These are phyloP conservation scores for Neonectria neomacrospora DNA, from an alignment of 2,329 filamentous ascomycete species.

Conservation along the genomic window DNA sequence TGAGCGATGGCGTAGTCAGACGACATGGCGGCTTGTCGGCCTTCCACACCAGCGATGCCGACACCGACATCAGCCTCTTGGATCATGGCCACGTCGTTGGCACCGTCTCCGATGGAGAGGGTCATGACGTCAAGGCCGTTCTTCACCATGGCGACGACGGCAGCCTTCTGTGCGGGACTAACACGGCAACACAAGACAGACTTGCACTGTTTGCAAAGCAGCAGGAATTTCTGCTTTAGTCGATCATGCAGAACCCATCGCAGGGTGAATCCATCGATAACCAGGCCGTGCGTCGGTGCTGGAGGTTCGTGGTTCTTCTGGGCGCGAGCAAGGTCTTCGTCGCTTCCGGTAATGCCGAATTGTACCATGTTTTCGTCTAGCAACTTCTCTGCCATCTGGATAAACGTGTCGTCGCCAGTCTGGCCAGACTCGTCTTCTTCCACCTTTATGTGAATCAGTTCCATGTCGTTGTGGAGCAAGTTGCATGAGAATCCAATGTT, in stretches of 20 bases:
- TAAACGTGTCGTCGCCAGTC: conserved; percentile 58
- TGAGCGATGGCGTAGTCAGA: conserved; percentile 96
- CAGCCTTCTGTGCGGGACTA: conserved; percentile 94
- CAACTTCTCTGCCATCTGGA: conserved; percentile 72
- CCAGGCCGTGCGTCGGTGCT: conserved; percentile 86
- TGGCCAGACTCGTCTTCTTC: conserved; percentile 74
- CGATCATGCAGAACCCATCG: conserved; percentile 85
- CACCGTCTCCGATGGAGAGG: conserved; percentile 90
- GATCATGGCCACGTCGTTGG: conserved; percentile 98
- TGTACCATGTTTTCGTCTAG: conserved; percentile 77
- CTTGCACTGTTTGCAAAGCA: conserved; percentile 96
- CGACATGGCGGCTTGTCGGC: conserved; percentile 93
- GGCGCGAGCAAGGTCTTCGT: conserved; percentile 84
- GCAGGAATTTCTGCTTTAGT: conserved; percentile 89
- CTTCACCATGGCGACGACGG: conserved; percentile 97
- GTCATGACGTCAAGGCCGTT: conserved; percentile 96
- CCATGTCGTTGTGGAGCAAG: conserved; percentile 96
- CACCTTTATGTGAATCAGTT: conserved; percentile 89
- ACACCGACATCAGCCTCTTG: conserved; percentile 97
- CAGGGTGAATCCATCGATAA: conserved; percentile 94
- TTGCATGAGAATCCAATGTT: conserved; percentile 99
- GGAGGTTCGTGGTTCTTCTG: conserved; percentile 88
- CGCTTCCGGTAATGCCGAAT: conserved; percentile 85
- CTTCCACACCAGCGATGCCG: conserved; percentile 92
- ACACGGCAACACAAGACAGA: conserved; percentile 98